Percentiles rank a stretch among this genome's conserved stretches.
Conservation (phyloP, 2,329 filamentous ascomycete species). For the Fusarium tanahbumbuense region DNA sequence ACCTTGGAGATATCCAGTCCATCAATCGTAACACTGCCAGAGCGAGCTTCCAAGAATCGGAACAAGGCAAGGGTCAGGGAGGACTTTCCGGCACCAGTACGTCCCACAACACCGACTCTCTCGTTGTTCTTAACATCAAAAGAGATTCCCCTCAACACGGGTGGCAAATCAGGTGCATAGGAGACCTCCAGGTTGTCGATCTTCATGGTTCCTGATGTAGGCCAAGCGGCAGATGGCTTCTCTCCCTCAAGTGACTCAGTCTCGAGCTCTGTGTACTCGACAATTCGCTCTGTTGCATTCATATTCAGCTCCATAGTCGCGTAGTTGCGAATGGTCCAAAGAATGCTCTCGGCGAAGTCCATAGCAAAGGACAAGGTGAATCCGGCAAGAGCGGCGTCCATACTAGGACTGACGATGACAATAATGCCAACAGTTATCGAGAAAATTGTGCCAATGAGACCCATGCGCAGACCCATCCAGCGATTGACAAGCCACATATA, state of each 20-base stretch:
- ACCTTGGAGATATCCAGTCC: slow-evolving; percentile 80
- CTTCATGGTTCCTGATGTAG: slow-evolving; percentile 77
- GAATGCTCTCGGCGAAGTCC: slow-evolving; percentile 72
- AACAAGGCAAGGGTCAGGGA: slow-evolving; percentile 81
- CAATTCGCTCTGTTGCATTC: slow-evolving; percentile 80
- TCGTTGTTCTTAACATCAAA: slow-evolving; percentile 76
- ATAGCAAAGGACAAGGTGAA: slow-evolving; percentile 81
- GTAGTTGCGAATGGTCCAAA: slow-evolving; percentile 75
- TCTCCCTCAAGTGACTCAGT: slow-evolving; percentile 73
- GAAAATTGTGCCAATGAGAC: slow-evolving; percentile 75
- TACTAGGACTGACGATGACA: slow-evolving; percentile 69
- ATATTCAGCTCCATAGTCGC: slow-evolving; percentile 80
- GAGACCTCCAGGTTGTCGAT: slow-evolving; percentile 77
- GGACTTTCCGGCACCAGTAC: slow-evolving; percentile 83
- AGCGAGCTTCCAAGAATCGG: slow-evolving; percentile 77
- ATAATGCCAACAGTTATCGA: slow-evolving; percentile 72
- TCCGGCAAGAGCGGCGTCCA: slow-evolving; percentile 77
- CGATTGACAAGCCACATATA: slow-evolving; percentile 79
- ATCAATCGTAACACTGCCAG: slow-evolving; percentile 76
- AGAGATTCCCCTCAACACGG: slow-evolving; percentile 75
- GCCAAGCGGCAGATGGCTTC: slow-evolving; percentile 77
- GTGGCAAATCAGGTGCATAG: slow-evolving; percentile 77
- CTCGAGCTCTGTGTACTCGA: slow-evolving; percentile 77
- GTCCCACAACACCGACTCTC: slow-evolving; percentile 79
- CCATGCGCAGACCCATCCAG: slow-evolving; percentile 81